Evolutionary conservation across 2,329 filamentous ascomycete genomes (phyloP).

Genomic region (Colletotrichum phormii): DNA sequence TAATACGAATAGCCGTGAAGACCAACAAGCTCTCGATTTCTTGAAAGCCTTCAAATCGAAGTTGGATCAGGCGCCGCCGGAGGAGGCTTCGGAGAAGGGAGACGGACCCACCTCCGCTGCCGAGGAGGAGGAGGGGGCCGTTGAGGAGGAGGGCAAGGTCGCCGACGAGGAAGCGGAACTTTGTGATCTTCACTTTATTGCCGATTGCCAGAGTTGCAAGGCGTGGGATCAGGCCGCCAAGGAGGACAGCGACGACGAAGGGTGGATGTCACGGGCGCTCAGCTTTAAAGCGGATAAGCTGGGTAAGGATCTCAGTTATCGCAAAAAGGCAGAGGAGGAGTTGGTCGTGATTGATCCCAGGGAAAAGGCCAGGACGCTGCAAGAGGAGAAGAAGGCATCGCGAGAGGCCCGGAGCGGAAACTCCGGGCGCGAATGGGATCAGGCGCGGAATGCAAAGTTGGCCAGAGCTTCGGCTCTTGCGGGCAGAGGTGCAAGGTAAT

Average conservation of each 20-base stretch:
- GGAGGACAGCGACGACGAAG: conserved; percentile 70
- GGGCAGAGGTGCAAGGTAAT: conserved; percentile 67
- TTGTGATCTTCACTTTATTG: conserved; percentile 96
- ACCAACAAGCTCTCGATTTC: conserved; percentile 74
- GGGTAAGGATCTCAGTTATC: conserved; percentile 92
- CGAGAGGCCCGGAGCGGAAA: conserved; percentile 64
- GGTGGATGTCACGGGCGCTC: conserved; percentile 89
- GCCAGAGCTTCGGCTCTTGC: conserved; percentile 63
- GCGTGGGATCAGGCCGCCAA: conserved; percentile 79
- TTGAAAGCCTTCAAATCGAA: conserved; percentile 85
- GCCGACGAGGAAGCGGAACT: conserved; percentile 78
- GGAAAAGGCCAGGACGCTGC: conserved; percentile 80
- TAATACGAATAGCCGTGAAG: conserved; percentile 64
- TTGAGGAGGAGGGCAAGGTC: conserved; percentile 36
- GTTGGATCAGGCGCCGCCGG: conserved; percentile 67
- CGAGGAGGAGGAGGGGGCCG: conserved; percentile 42
- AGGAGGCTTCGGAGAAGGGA: conserved; percentile 56
- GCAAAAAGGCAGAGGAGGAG: conserved; percentile 91
- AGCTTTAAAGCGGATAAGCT: conserved; percentile 90
- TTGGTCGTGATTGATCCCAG: conserved; percentile 92
- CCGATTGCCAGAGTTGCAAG: conserved; percentile 91
- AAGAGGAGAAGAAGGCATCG: conserved; percentile 71
- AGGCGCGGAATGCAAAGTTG: conserved; percentile 68
- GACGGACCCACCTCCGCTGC: conserved; percentile 35
- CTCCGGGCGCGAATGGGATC: conserved; percentile 69